Evolutionary conservation across 371 early-diverging fungal species (phyloP).

Genomic region (Mucor circinelloides): DNA sequence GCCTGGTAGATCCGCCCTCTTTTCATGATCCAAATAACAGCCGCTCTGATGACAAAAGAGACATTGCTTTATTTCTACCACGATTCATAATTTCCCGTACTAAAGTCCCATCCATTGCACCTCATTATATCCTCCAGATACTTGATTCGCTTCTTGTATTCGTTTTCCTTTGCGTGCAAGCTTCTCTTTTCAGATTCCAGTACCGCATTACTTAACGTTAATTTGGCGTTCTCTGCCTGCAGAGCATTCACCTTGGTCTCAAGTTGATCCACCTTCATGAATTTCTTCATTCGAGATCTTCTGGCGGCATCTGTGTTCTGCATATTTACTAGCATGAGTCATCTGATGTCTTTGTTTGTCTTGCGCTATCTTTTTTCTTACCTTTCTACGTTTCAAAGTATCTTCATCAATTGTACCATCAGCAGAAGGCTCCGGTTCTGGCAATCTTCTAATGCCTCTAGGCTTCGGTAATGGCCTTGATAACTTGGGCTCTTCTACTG

Average conservation of each 20-base stretch:
- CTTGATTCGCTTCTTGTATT: constrained; percentile 68
- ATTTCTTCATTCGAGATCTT: constrained; percentile 86
- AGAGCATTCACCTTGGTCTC: constrained; percentile 76
- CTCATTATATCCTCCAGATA: constrained; percentile 57
- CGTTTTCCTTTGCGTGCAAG: constrained; percentile 64
- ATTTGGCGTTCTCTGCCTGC: constrained; percentile 74
- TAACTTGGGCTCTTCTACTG: constrained; percentile 13
- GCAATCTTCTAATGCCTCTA: constrained; percentile 44
- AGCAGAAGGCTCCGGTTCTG: constrained; percentile 50
- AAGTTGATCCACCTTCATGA: constrained; percentile 78
- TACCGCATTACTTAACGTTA: constrained; percentile 69
- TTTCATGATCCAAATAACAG: too few species aligned
- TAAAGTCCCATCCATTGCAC: constrained; percentile 10
- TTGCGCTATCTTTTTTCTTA: constrained; percentile 13
- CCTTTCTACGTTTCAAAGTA: constrained; percentile 44
- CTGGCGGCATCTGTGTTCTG: constrained; percentile 94
- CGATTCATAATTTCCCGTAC: background rate
- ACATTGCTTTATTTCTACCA: background rate
- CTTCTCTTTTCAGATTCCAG: constrained; percentile 71
- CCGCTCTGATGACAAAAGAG: too few species aligned
- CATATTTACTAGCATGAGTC: background rate
- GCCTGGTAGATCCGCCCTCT: too few species aligned
- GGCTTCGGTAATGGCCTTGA: constrained; percentile 49
- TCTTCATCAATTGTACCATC: constrained; percentile 53
- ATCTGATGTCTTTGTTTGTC: background rate